Percentiles rank a stretch among this genome's conserved stretches.
phyloP scores from a whole-genome alignment of 2,329 filamentous ascomycete genomes.

The Colletotrichum graminicola region DNA sequence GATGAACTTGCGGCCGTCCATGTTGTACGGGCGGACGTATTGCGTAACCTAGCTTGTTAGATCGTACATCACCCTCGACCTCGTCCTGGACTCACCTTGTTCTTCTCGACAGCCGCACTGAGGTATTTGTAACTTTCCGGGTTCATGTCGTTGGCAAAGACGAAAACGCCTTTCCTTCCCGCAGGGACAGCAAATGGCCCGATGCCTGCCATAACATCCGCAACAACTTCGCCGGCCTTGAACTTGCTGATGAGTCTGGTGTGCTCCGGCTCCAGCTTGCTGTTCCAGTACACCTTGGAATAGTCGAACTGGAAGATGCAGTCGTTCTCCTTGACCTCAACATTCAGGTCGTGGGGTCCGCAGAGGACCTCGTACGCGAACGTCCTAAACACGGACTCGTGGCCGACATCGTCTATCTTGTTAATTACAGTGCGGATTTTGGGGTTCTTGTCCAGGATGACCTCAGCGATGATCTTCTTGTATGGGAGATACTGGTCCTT shows the following conservation, averaged over 20 bases:
- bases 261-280: slow-evolving; percentile 89
- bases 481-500: slow-evolving; percentile 85
- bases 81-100: slow-evolving; percentile 72
- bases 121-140: slow-evolving; percentile 86
- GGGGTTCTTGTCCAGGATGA: slow-evolving; percentile 91
- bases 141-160: slow-evolving; percentile 98
- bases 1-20: slow-evolving; percentile 87
- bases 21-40: slow-evolving; percentile 84
- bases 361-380: slow-evolving; percentile 92
- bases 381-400: slow-evolving; percentile 87
- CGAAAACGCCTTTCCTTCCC: slow-evolving; percentile 89
- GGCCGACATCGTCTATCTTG: slow-evolving; percentile 90
- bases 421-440: slow-evolving; percentile 91
- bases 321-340: slow-evolving; percentile 83
- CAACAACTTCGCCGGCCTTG: slow-evolving; percentile 86
- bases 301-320: slow-evolving; percentile 96
- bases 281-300: slow-evolving; percentile 98
- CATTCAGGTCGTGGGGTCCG: slow-evolving; percentile 84
- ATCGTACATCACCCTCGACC: background rate
- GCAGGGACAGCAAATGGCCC: slow-evolving; percentile 95
- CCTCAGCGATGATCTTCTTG: slow-evolving; percentile 85
- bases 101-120: slow-evolving; percentile 75
- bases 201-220: slow-evolving; percentile 97
- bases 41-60: slow-evolving; percentile 63
- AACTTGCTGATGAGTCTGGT: slow-evolving; percentile 82